These are phyloP conservation scores for Ceratobasidium sp. DNA, from an alignment of 1,284 basidiomycete genomes.

Conservation along the genomic window DNA sequence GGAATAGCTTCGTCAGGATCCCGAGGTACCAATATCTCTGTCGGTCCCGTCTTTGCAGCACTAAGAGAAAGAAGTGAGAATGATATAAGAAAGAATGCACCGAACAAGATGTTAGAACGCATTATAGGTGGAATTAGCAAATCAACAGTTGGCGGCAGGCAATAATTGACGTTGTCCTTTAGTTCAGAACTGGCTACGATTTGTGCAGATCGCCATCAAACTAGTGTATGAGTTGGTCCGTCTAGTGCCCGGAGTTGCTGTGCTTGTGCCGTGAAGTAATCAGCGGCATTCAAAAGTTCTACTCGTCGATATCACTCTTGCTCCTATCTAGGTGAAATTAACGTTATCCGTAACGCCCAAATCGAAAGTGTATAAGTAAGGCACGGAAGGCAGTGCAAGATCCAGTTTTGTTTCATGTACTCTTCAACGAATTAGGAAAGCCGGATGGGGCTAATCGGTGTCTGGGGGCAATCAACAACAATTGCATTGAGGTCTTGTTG, in stretches of 20 bases:
- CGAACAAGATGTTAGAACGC: neutral
- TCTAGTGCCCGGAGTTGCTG: neutral
- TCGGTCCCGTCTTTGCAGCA: neutral
- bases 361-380: neutral
- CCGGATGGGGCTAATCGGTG: no score
- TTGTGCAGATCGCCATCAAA: neutral
- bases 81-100: neutral
- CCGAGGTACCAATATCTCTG: neutral
- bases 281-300: neutral
- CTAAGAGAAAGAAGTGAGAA: neutral
- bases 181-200: neutral
- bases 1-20: neutral
- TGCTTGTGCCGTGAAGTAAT: neutral
- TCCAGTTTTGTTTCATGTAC: no score
- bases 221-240: neutral
- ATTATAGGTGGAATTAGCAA: neutral
- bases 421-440: no score
- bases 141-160: neutral
- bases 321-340: neutral
- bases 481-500: slow-evolving; percentile 4
- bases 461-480: neutral
- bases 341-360: neutral
- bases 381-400: neutral
- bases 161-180: neutral
- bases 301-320: neutral